phyloP scores from a whole-genome alignment of 106 monocot species.

The Phalaenopsis equestris region DNA sequence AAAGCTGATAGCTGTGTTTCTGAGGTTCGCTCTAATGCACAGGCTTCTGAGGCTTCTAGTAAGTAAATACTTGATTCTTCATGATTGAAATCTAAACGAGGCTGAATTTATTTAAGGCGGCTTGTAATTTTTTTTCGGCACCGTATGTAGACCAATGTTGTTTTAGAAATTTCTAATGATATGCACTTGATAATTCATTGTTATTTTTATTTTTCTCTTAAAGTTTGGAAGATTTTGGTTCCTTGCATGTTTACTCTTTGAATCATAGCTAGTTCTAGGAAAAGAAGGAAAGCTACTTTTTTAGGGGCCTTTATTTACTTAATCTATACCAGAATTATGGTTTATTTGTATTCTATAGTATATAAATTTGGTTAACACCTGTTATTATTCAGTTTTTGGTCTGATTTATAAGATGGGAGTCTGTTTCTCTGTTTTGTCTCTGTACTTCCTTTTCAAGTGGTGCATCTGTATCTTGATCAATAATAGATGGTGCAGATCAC shows the following conservation, averaged over 20 bases:
- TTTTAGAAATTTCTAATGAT: neutral
- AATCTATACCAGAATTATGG: too few species aligned
- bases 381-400: too few species aligned
- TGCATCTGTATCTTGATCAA: too few species aligned
- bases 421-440: too few species aligned
- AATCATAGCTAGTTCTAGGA: neutral
- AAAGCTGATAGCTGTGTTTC: slow-evolving; percentile 20
- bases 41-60: slow-evolving; percentile 3
- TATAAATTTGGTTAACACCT: too few species aligned
- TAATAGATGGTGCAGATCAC: too few species aligned
- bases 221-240: neutral
- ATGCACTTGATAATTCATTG: neutral
- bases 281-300: neutral
- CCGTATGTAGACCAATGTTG: neutral
- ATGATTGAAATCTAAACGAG: neutral
- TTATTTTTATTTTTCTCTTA: neutral
- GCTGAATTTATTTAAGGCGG: neutral
- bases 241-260: neutral
- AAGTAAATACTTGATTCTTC: neutral
- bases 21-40: slow-evolving; percentile 3
- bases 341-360: too few species aligned
- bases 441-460: too few species aligned
- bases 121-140: too few species aligned
- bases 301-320: too few species aligned
- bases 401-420: too few species aligned